Evolutionary conservation across 2,329 filamentous ascomycete genomes (phyloP), one percentile per base, ranked within the genome.

Genomic region (Ophiostoma novo-ulmi): DNA sequence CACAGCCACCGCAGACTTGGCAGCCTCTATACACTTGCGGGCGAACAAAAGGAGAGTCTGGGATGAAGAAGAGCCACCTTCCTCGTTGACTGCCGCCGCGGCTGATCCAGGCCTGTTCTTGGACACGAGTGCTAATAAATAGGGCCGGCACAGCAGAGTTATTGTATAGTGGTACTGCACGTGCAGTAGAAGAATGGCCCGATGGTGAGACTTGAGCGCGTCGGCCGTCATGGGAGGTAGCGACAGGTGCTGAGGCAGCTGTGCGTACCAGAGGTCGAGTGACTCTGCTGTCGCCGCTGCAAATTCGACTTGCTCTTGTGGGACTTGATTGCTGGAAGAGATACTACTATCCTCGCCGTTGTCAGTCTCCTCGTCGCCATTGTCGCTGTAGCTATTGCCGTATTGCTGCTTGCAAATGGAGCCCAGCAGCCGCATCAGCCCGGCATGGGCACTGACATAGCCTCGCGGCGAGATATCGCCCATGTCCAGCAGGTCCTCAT

Each of bases 181-280:
- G 69, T 82, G 80, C n/a, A 82, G 72, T 41, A 81, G 75, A 13
- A 81, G 69, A 2, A 80, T 74, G 2, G 74, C 74, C 7, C 77
- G 75, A 71, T 73, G 74, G 64, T 74, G 74, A 10, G 73, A 72
- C 10, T 68, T 66, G 22, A 72, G 74, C n/a, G 64, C 52, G 14
- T 74, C 71, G 4, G 74, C 11, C 26, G 26, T 17, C 58, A 63
- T 10, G 35, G 71, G 38, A 2, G 14, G 17, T 14, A 71, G 64
- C 31, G 58, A 74, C 20, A 78, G 72, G 52, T 74, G 69, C 5
- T 65, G 14, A 1, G 71, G 73, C 52, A 74, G 67, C n/a, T 58
- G 44, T 20, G 63, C 63, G 14, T 68, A 65, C 73, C 73, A 74
- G 36, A 39, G 48, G n/a, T 72, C 71, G 44, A 74, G 71, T 26